These are phyloP conservation scores for Balakata baccata DNA, from an alignment of 345 rosid species.

Conservation along the genomic window DNA sequence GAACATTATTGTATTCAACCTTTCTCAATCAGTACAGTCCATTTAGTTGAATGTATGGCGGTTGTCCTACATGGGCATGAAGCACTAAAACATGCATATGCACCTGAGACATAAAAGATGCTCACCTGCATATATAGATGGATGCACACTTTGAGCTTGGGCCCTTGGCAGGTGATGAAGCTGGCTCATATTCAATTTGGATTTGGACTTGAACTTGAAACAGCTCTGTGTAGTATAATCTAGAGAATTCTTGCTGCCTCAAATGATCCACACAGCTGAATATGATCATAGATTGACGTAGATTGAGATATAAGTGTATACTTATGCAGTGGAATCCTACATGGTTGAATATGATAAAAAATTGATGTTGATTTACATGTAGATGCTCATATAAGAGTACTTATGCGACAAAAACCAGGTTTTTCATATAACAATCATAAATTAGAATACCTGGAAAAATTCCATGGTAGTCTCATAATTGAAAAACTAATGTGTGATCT, in stretches of 20 bases:
- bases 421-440: background rate
- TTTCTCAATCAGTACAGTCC: background rate
- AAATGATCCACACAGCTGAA: background rate
- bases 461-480: background rate
- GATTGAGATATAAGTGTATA: background rate
- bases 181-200: background rate
- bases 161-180: background rate
- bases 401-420: background rate
- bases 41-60: background rate
- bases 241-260: background rate
- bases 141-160: background rate
- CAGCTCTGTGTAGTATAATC: background rate
- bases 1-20: background rate
- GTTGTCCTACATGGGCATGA: background rate
- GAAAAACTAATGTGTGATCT: slow-evolving; percentile 9
- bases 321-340: background rate
- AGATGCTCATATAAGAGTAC: background rate
- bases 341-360: background rate
- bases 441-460: background rate
- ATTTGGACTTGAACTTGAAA: background rate
- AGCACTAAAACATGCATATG: background rate
- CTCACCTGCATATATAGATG: background rate
- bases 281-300: background rate
- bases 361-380: background rate
- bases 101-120: too few species aligned